A percentile compares a stretch with the other conserved stretches of the same genome.
These are phyloP conservation scores for Suillus cothurnatus DNA, from an alignment of 768 basidiomycete genomes.

Conservation along the genomic window DNA sequence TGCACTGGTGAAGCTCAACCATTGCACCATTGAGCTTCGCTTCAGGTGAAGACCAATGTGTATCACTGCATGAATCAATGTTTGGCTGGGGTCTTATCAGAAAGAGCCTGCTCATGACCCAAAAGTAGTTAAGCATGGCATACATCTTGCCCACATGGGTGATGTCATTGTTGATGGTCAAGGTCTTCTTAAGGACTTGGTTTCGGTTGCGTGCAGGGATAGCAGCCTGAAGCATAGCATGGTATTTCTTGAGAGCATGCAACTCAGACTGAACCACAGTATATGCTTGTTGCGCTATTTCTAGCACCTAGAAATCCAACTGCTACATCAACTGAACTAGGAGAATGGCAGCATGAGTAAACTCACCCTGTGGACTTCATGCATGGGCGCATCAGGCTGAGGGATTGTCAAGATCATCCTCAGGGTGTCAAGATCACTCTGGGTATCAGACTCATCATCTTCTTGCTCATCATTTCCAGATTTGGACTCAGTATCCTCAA, in stretches of 20 bases:
- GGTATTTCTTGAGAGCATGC: background rate
- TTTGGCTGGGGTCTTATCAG: background rate
- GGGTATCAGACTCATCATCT: background rate
- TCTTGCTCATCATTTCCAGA: background rate
- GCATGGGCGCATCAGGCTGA: background rate
- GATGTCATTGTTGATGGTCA: background rate
- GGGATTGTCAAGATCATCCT: background rate
- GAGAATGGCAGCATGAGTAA: conserved; percentile 1
- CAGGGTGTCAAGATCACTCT: background rate
- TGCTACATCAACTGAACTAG: background rate
- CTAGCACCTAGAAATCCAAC: background rate
- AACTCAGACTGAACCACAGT: background rate
- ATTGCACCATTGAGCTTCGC: background rate
- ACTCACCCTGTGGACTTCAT: conserved; percentile 8
- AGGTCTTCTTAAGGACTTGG: background rate
- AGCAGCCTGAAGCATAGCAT: background rate
- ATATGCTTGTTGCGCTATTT: conserved; percentile 3
- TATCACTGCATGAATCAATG: background rate
- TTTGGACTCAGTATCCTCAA: background rate
- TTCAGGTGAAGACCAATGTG: background rate
- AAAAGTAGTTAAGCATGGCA: conserved; percentile 5
- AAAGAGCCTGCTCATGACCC: conserved; percentile 9
- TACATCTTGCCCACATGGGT: conserved; percentile 4
- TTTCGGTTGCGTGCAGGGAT: background rate
- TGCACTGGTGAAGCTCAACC: background rate